Evolutionary conservation across 257 asterid species (phyloP).

Genomic region (Nicotiana sylvestris): DNA sequence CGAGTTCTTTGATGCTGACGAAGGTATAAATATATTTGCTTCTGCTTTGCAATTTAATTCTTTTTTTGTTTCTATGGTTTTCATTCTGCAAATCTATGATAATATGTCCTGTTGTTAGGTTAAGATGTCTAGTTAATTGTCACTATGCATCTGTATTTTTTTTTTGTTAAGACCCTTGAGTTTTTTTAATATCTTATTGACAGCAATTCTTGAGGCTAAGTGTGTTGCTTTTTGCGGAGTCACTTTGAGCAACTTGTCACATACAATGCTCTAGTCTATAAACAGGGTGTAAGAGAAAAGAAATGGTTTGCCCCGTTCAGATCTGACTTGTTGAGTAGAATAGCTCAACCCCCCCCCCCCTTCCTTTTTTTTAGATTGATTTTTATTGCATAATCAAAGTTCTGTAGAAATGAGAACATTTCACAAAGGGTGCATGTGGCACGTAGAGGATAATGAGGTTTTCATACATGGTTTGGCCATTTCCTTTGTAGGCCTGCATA

Average conservation of each 20-base stretch:
- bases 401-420: not conserved
- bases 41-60: not conserved
- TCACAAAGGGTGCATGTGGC: not conserved
- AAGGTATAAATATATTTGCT: conserved; percentile 35
- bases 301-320: not conserved
- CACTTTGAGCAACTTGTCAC: not conserved
- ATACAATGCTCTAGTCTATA: not conserved
- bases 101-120: not conserved
- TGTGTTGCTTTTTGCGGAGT: not conserved
- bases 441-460: not conserved
- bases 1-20: conserved; percentile 81
- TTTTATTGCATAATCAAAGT: not conserved
- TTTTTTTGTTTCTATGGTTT: not conserved
- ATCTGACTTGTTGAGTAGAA: not conserved
- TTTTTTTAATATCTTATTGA: not conserved
- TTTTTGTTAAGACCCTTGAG: not conserved
- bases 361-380: not conserved
- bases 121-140: not conserved
- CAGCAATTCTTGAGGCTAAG: conserved; percentile 3
- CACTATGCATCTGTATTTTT: not conserved
- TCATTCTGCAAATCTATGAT: not conserved
- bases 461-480: not conserved
- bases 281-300: not conserved
- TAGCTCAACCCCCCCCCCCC: not conserved
- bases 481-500: not conserved